phyloP scores from a whole-genome alignment of 495 filamentous ascomycete genomes.

The Thermothielavioides terrestris region DNA sequence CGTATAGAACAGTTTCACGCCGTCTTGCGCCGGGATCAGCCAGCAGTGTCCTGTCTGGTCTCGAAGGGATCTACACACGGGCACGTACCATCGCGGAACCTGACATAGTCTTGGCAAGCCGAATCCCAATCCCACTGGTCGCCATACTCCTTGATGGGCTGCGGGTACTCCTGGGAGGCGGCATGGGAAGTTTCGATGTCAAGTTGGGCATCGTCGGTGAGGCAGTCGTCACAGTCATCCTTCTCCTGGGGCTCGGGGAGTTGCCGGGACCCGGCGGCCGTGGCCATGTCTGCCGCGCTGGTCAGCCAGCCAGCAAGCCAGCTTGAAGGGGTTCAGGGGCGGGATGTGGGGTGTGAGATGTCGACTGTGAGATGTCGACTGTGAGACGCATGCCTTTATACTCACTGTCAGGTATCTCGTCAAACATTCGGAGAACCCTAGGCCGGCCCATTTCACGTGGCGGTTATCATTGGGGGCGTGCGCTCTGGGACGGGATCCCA shows the following conservation, averaged over 20 bases:
- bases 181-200: background rate
- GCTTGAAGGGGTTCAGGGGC: too few species aligned
- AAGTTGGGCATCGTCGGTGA: background rate
- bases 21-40: background rate
- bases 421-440: too few species aligned
- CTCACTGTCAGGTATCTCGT: too few species aligned
- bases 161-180: background rate
- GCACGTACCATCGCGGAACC: background rate
- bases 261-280: too few species aligned
- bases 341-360: too few species aligned
- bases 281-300: too few species aligned
- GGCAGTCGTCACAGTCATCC: background rate
- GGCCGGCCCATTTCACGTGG: too few species aligned
- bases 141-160: conserved; percentile 7
- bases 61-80: background rate
- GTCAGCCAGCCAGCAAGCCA: too few species aligned
- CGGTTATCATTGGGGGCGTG: too few species aligned
- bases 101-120: conserved; percentile 3
- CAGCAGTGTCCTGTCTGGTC: background rate
- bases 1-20: conserved; percentile 2
- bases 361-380: too few species aligned
- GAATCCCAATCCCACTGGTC: conserved; percentile 9
- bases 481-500: too few species aligned
- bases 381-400: too few species aligned
- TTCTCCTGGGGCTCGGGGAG: background rate